These are phyloP conservation scores for Phanerodontia chrysosporium DNA, from an alignment of 768 basidiomycete genomes.

Conservation along the genomic window DNA sequence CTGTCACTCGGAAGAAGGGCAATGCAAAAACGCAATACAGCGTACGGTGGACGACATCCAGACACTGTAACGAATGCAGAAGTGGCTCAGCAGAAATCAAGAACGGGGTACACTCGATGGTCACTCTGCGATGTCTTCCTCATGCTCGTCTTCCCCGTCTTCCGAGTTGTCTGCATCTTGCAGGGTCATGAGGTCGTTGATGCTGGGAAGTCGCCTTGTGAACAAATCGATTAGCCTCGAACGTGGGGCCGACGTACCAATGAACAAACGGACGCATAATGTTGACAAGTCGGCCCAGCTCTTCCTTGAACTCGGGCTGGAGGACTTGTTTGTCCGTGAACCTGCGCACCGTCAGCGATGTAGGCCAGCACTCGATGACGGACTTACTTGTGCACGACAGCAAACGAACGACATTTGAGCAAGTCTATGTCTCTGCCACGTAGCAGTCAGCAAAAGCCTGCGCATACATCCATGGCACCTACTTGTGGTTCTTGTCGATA, in stretches of 20 bases:
- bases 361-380: not conserved
- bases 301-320: constrained; percentile 58
- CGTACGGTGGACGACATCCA: not conserved
- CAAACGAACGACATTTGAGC: constrained; percentile 77
- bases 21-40: not conserved
- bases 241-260: constrained; percentile 42
- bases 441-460: not conserved
- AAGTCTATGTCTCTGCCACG: constrained; percentile 79
- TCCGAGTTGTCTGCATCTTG: constrained; percentile 29
- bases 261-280: constrained; percentile 76
- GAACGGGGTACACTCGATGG: not conserved
- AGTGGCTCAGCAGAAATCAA: not conserved
- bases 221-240: not conserved
- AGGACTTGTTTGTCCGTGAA: constrained; percentile 77
- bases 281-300: constrained; percentile 47
- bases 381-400: constrained; percentile 57
- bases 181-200: constrained; percentile 72
- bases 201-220: constrained; percentile 32
- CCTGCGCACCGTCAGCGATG: constrained; percentile 30
- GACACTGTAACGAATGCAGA: not conserved
- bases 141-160: constrained; percentile 13
- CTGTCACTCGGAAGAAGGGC: not conserved
- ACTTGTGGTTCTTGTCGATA: constrained; percentile 78
- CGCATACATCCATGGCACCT: constrained; percentile 13
- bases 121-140: constrained; percentile 4